Conservation (phyloP, 2,329 filamentous ascomycete genomes). For the Sporothrix euskadiensis region DNA sequence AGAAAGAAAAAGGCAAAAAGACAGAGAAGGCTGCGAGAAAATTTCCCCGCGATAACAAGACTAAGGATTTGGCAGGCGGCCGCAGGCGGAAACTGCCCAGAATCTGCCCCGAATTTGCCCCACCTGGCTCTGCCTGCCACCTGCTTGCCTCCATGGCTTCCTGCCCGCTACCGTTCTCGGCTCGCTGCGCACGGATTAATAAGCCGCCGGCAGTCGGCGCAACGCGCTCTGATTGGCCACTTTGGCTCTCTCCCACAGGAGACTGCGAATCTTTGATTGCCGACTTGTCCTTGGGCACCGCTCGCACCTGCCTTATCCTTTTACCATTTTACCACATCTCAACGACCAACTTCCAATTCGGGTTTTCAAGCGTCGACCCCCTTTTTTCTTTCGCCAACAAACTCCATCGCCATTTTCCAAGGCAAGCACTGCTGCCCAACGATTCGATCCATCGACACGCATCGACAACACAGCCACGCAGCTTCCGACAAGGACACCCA, state of each 20-base stretch:
- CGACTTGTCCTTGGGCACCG: neutral
- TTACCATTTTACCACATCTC: neutral
- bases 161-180: slow-evolving; percentile 23
- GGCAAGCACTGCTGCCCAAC: neutral
- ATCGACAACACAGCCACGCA: neutral
- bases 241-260: neutral
- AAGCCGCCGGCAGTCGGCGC: neutral
- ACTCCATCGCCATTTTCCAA: neutral
- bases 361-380: neutral
- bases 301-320: neutral
- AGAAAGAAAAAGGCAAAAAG: neutral
- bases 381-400: neutral
- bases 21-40: slow-evolving; percentile 25
- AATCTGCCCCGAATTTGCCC: no score
- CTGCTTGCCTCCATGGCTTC: neutral
- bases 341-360: neutral
- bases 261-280: neutral
- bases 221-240: neutral
- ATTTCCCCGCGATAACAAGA: slow-evolving; percentile 23
- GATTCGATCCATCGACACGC: neutral
- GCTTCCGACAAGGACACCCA: neutral
- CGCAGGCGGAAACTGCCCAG: neutral
- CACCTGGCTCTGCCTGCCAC: no score
- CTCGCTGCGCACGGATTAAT: slow-evolving; percentile 22
- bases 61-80: neutral